phyloP scores from a whole-genome alignment of 2,329 filamentous ascomycete genomes.

The Fusarium sp. region DNA sequence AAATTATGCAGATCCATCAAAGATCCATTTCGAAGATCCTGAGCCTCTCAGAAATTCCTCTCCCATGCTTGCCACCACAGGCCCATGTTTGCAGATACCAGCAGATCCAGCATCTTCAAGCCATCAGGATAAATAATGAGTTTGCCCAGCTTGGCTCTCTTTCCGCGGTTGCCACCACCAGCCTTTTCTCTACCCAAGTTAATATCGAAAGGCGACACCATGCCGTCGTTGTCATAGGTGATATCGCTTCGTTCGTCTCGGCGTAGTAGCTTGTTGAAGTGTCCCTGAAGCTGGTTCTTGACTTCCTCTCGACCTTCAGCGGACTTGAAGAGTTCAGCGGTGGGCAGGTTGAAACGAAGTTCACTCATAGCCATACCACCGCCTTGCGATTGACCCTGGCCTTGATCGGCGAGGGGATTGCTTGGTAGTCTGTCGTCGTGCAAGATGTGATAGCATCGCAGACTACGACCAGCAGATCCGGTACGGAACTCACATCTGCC shows the following conservation, averaged over 20 bases:
- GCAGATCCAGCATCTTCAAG: conserved; percentile 93
- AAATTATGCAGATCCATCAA: conserved; percentile 7
- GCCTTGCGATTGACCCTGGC: conserved; percentile 50
- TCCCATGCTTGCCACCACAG: conserved; percentile 95
- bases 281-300: conserved; percentile 57
- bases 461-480: conserved; percentile 79
- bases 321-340: conserved; percentile 62
- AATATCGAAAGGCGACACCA: conserved; percentile 71
- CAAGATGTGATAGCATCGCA: conserved; percentile 82
- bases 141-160: conserved; percentile 93
- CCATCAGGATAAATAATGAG: conserved; percentile 91
- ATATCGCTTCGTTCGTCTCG: conserved; percentile 53
- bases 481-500: conserved; percentile 89
- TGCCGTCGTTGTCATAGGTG: conserved; percentile 58
- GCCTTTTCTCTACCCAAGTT: conserved; percentile 86
- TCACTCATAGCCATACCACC: conserved; percentile 74
- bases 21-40: conserved; percentile 4
- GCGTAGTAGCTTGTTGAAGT: conserved; percentile 61
- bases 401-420: conserved; percentile 62
- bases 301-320: conserved; percentile 53
- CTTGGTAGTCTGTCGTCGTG: conserved; percentile 58
- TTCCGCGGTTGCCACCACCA: conserved; percentile 87
- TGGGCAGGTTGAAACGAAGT: conserved; percentile 89
- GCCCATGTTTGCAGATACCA: conserved; percentile 92
- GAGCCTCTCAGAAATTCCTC: conserved; percentile 58